Conservation (phyloP, 1,284 basidiomycete species). For the Leccinum huronense region DNA sequence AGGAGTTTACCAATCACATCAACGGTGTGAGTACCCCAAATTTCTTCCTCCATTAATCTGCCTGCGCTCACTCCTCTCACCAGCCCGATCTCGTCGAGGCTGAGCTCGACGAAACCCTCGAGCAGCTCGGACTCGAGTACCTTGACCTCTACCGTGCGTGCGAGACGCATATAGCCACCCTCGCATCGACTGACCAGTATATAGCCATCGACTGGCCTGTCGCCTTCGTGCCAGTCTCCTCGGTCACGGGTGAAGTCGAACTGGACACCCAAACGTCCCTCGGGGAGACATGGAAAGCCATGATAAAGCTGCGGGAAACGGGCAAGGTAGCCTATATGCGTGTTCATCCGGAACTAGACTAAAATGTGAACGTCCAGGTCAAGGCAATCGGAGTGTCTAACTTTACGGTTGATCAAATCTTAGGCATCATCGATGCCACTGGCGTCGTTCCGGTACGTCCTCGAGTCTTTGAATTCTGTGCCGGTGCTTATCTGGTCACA, state of each 20-base stretch:
- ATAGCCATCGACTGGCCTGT: constrained; percentile 88
- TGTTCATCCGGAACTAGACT: background rate
- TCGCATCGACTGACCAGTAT: constrained; percentile 5
- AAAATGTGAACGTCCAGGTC: constrained; percentile 40
- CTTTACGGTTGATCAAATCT: constrained; percentile 67
- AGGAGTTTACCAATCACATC: constrained; percentile 97
- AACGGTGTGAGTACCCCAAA: constrained; percentile 63
- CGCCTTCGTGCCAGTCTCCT: constrained; percentile 60
- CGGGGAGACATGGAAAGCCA: constrained; percentile 79
- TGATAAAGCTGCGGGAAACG: constrained; percentile 58
- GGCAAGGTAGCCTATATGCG: constrained; percentile 38
- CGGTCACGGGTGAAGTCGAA: constrained; percentile 44
- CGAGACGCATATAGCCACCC: constrained; percentile 2
- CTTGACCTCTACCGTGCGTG: constrained; percentile 74
- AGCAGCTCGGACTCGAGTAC: constrained; percentile 69
- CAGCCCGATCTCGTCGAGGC: constrained; percentile 62
- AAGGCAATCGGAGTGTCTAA: constrained; percentile 76
- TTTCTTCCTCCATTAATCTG: background rate
- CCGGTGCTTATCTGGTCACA: constrained; percentile 23
- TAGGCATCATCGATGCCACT: constrained; percentile 72
- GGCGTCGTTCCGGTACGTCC: constrained; percentile 65
- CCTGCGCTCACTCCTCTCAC: constrained; percentile 49
- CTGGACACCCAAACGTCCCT: constrained; percentile 63
- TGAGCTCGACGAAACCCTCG: constrained; percentile 74
- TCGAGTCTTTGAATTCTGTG: background rate